These are phyloP conservation scores for Xylaria sp. DNA, from an alignment of 2,329 filamentous ascomycete species.

Conservation along the genomic window DNA sequence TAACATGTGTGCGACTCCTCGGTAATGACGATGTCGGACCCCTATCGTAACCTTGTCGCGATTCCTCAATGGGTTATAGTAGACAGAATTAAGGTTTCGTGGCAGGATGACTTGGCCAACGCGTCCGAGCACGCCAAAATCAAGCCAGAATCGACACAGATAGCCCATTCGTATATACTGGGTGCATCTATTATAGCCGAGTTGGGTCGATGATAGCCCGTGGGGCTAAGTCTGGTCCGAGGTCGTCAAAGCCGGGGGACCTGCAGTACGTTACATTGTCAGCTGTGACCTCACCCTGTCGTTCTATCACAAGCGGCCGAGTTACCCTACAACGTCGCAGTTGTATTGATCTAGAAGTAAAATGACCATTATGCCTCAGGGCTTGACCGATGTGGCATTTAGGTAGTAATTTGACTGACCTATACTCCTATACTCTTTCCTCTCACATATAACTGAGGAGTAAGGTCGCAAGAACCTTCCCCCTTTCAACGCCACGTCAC, in stretches of 20 bases:
- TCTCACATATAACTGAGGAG: slow-evolving; percentile 7
- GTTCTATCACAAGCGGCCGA: slow-evolving; percentile 17
- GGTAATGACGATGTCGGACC: not conserved
- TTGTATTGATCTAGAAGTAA: slow-evolving; percentile 28
- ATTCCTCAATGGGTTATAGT: slow-evolving; percentile 16
- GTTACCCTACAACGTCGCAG: slow-evolving; percentile 23
- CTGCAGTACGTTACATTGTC: slow-evolving; percentile 39
- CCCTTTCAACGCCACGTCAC: slow-evolving; percentile 9
- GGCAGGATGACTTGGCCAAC: slow-evolving; percentile 11
- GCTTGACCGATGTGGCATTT: slow-evolving; percentile 8
- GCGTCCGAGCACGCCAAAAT: slow-evolving; percentile 22
- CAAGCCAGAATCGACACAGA: slow-evolving; percentile 24
- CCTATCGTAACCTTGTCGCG: slow-evolving; percentile 9
- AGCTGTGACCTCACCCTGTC: slow-evolving; percentile 36
- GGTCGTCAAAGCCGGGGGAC: slow-evolving; percentile 29
- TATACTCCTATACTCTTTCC: slow-evolving; percentile 12
- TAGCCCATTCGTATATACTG: slow-evolving; percentile 17
- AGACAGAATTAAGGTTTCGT: slow-evolving; percentile 8
- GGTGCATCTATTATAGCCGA: slow-evolving; percentile 31
- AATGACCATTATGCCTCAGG: slow-evolving; percentile 9
- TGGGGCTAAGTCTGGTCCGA: slow-evolving; percentile 24
- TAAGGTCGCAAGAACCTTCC: slow-evolving; percentile 11
- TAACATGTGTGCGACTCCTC: slow-evolving; percentile 21
- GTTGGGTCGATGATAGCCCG: slow-evolving; percentile 20
- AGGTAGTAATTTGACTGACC: slow-evolving; percentile 25